These are phyloP conservation scores for Mycena sp. DNA, from an alignment of 1,284 basidiomycete genomes.

Conservation along the genomic window DNA sequence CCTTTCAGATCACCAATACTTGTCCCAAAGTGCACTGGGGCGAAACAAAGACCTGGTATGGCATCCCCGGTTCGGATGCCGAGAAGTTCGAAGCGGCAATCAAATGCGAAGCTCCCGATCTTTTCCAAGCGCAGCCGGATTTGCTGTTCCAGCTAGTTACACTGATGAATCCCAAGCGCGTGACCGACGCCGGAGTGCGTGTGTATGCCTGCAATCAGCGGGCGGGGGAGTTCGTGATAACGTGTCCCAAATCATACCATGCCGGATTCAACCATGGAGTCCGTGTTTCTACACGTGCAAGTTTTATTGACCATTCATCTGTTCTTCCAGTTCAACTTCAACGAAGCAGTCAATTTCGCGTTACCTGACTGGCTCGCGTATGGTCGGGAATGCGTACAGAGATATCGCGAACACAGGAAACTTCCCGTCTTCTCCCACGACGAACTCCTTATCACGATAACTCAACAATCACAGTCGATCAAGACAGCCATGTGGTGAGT, in stretches of 20 bases:
- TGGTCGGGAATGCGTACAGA: constrained; percentile 87
- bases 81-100: constrained; percentile 98
- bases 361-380: constrained; percentile 94
- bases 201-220: constrained; percentile 97
- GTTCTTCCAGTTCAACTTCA: constrained; percentile 86
- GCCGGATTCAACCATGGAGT: constrained; percentile 99
- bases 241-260: constrained; percentile 98
- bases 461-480: constrained; percentile 92
- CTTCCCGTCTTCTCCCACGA: constrained; percentile 98
- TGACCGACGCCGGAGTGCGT: constrained; percentile 91
- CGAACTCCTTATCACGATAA: constrained; percentile 95
- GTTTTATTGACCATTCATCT: constrained; percentile 22
- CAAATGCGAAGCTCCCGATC: constrained; percentile 93
- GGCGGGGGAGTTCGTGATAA: constrained; percentile 97
- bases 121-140: constrained; percentile 98
- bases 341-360: constrained; percentile 99
- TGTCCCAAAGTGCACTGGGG: constrained; percentile 91
- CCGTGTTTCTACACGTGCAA: constrained; percentile 43
- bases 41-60: constrained; percentile 99
- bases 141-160: constrained; percentile 98
- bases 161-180: constrained; percentile 93
- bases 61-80: constrained; percentile 93
- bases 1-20: constrained; percentile 19
- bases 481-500: constrained; percentile 92
- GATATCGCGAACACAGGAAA: constrained; percentile 91